Evolutionary conservation across 768 basidiomycete species (phyloP).

Genomic region (Coprinellus aureogranulatus): DNA sequence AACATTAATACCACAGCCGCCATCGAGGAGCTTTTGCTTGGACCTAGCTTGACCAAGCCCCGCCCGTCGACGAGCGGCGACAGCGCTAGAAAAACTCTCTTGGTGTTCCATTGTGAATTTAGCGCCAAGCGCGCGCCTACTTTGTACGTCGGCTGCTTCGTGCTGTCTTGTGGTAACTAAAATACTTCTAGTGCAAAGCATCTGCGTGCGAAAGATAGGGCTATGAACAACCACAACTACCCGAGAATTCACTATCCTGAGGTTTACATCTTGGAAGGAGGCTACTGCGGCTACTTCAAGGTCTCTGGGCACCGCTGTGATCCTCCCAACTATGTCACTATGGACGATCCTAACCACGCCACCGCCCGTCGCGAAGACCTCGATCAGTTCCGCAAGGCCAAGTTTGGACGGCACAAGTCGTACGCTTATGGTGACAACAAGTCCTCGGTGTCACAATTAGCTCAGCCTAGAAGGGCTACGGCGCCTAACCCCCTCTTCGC

Average conservation of each 20-base stretch:
- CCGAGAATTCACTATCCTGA: constrained; percentile 95
- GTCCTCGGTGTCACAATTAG: constrained; percentile 33
- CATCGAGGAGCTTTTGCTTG: constrained; percentile 80
- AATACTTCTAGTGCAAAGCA: constrained; percentile 74
- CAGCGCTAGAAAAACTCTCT: constrained; percentile 67
- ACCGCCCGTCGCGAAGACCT: constrained; percentile 80
- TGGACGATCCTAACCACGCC: constrained; percentile 90
- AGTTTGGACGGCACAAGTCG: constrained; percentile 86
- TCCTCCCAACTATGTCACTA: constrained; percentile 80
- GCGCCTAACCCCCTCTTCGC: constrained; percentile 51
- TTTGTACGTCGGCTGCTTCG: constrained; percentile 56
- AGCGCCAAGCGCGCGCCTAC: constrained; percentile 94
- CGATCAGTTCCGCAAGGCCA: constrained; percentile 86
- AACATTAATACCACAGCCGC: constrained; percentile 82
- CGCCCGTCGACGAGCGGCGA: constrained; percentile 76
- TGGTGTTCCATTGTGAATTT: constrained; percentile 98
- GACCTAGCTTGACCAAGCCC: constrained; percentile 52
- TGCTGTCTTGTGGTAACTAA: not conserved
- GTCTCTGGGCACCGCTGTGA: constrained; percentile 67
- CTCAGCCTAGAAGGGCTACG: constrained; percentile 62
- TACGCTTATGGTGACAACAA: constrained; percentile 91
- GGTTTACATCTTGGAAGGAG: constrained; percentile 94
- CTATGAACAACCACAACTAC: constrained; percentile 83
- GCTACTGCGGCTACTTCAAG: constrained; percentile 87
- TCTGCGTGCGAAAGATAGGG: constrained; percentile 85